Base-by-base conservation (phyloP, 2,329 filamentous ascomycete species). In the Trichophyton mentagrophytes region DNA sequence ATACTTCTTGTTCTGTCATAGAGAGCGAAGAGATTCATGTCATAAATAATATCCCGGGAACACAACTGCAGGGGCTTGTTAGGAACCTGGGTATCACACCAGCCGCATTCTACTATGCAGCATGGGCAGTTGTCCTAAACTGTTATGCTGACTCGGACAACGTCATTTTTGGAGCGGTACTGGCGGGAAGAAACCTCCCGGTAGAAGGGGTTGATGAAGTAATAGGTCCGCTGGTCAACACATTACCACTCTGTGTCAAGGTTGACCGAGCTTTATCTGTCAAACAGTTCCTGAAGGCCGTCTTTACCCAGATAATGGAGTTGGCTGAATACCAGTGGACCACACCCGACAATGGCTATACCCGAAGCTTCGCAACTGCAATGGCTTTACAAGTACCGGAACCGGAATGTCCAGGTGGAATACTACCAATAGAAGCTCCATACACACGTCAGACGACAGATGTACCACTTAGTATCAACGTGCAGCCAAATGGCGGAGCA, bases 281-380 rank as follows among this genome's bases (percentile, higher is more conserved):
- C 3, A 9, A 30, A 33, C 40, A 42, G 1, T 58, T 51, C 15
- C 71, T 85, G 3, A 74, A 79, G 56, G 69, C 72, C 1, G 75
- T 85, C 3, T 82, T 85, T 44, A 71, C 79, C 22, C 76, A 79
- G 60, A 79, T 77, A 0, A 72, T 81, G 0, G 71, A 74, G 4
- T 76, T 80, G 58, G 82, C 84, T 77, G 82, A 82, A 64, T 82
- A 79, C 69, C 11, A 60, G 65, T 30, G 65, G 61, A 22, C 6
- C 73, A 8, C 71, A 71, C 57, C 36, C 73, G 9, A 65, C 66
- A 15, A 40, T 62, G 17, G 62, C 38, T 15, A 63, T 57, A 25
- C 49, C 47, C 0, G 47, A 49, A 13, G 27, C 59, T 22, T 61
- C 47, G n/a, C 47, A 47, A 49, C 53, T 13, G 42, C 58, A 38